Evolutionary conservation across 495 filamentous ascomycete species (phyloP).

Genomic region (Penicillium mononematosum): DNA sequence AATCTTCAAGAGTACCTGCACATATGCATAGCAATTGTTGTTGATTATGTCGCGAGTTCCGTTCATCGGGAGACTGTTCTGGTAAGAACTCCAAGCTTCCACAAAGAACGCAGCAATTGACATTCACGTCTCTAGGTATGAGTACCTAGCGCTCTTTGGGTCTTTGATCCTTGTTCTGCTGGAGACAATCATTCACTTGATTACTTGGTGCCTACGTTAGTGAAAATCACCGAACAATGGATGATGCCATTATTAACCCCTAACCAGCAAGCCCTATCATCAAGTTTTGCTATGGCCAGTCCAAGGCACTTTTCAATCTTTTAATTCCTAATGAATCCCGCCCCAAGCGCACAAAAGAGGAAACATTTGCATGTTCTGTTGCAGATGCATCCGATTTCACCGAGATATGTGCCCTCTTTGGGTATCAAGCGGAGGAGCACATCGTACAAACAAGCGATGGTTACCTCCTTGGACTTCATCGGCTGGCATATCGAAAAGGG

Average conservation of each 20-base stretch:
- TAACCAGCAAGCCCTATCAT: constrained; percentile 70
- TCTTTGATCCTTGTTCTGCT: constrained; percentile 79
- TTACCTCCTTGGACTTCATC: constrained; percentile 88
- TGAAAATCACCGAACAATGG: constrained; percentile 7
- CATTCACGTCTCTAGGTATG: constrained; percentile 49
- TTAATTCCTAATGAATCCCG: constrained; percentile 68
- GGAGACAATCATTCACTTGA: constrained; percentile 78
- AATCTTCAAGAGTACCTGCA: constrained; percentile 1
- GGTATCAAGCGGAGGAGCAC: constrained; percentile 93
- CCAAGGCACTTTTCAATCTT: constrained; percentile 77
- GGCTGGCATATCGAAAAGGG: constrained; percentile 75
- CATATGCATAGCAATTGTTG: not conserved
- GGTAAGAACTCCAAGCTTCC: constrained; percentile 44
- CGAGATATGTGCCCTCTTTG: constrained; percentile 83
- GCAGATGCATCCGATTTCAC: constrained; percentile 83
- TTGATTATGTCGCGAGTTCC: constrained; percentile 68
- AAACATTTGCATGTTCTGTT: constrained; percentile 46
- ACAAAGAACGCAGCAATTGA: constrained; percentile 6
- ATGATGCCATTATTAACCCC: constrained; percentile 21
- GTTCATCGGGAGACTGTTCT: constrained; percentile 77
- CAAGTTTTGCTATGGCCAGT: constrained; percentile 76
- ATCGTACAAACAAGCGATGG: constrained; percentile 92
- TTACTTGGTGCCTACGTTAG: constrained; percentile 87
- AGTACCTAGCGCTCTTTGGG: constrained; percentile 81
- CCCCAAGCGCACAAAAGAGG: constrained; percentile 52